phyloP scores from a whole-genome alignment of 2,329 filamentous ascomycete genomes.

The Periconia sp. region DNA sequence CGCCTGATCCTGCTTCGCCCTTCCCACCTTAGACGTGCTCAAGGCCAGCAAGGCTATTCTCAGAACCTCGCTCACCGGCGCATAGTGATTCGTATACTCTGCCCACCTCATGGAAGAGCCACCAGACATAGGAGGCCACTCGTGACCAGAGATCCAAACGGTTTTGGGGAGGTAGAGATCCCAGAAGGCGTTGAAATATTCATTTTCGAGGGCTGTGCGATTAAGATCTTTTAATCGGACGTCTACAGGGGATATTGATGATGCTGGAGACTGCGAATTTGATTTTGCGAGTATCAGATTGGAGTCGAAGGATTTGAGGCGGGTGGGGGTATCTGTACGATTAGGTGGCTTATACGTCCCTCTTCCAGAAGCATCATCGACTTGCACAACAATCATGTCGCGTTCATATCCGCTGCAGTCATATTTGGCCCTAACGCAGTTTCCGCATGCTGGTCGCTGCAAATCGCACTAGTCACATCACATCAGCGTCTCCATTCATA shows the following conservation, averaged over 20 bases:
- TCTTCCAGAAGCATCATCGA: conserved; percentile 9
- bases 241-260: conserved; percentile 2
- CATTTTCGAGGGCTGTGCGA: conserved; percentile 14
- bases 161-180: conserved; percentile 7
- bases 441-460: conserved; percentile 14
- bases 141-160: neutral
- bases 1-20: conserved; percentile 5
- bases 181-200: conserved; percentile 12
- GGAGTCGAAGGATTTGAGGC: too few species aligned
- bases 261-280: too few species aligned
- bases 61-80: conserved; percentile 8
- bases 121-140: neutral
- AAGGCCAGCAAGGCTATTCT: conserved; percentile 18
- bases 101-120: neutral
- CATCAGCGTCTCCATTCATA: too few species aligned
- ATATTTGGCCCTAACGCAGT: conserved; percentile 15
- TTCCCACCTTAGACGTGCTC: conserved; percentile 15
- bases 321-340: neutral
- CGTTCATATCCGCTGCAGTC: conserved; percentile 17
- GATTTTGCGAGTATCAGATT: too few species aligned
- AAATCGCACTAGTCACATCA: conserved; percentile 16
- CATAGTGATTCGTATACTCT: conserved; percentile 1
- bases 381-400: conserved; percentile 19
- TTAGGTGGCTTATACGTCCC: conserved; percentile 12
- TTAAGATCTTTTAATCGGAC: conserved; percentile 10